phyloP scores from a whole-genome alignment of 164 flowering plant species.

The Vitis riparia region DNA sequence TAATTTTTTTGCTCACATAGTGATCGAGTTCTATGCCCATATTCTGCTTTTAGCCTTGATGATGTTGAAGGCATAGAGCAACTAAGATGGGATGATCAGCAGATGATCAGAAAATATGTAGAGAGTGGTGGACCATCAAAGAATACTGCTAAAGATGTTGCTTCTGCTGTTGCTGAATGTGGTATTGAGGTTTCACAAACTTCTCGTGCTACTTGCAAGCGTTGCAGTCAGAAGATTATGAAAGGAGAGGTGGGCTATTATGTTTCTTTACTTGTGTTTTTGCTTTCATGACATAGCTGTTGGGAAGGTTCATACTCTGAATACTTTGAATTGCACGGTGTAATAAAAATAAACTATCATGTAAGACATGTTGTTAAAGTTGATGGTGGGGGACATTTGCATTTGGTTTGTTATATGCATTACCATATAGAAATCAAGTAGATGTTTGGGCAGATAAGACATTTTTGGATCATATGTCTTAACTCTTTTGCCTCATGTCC shows the following conservation, averaged over 20 bases:
- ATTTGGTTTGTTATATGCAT: too few species aligned
- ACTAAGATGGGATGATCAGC: constrained; percentile 97
- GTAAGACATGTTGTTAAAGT: too few species aligned
- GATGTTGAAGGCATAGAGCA: constrained; percentile 90
- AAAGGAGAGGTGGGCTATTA: constrained; percentile 75
- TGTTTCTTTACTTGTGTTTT: background rate
- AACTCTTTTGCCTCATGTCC: too few species aligned
- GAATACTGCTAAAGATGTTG: constrained; percentile 9
- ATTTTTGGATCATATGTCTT: too few species aligned
- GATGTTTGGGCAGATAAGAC: too few species aligned
- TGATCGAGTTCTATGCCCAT: constrained; percentile 6
- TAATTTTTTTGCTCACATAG: constrained; percentile 1
- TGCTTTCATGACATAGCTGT: too few species aligned
- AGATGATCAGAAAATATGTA: constrained; percentile 67
- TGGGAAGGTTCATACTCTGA: too few species aligned
- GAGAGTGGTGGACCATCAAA: constrained; percentile 41
- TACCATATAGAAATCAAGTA: too few species aligned
- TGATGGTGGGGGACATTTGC: too few species aligned
- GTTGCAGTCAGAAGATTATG: constrained; percentile 72
- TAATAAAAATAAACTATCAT: too few species aligned
- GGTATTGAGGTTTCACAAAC: constrained; percentile 77
- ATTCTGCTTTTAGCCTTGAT: constrained; percentile 47
- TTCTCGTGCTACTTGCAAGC: constrained; percentile 82
- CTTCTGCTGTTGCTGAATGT: constrained; percentile 27
- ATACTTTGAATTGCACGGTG: too few species aligned